Conservation (phyloP, 257 asterid species). For the Solanum virginianum region DNA sequence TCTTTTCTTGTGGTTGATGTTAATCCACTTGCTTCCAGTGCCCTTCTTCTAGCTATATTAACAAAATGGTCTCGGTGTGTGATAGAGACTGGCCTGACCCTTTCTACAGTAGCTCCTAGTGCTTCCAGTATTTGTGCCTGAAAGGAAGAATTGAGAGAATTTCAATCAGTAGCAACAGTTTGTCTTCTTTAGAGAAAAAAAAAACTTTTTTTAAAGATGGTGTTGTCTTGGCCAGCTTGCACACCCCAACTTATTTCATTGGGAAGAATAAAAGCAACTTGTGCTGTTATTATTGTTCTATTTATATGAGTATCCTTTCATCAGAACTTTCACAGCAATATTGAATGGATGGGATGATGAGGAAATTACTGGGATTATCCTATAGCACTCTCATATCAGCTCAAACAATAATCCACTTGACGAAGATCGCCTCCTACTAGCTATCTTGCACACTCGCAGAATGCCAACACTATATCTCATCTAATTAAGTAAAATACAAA, state of each 20-base stretch:
- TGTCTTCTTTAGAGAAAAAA: not conserved
- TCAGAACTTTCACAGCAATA: not conserved
- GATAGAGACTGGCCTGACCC: slow-evolving; percentile 92
- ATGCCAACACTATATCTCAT: not conserved
- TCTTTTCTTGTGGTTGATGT: slow-evolving; percentile 24
- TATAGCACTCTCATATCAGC: not conserved
- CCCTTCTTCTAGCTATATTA: slow-evolving; percentile 90
- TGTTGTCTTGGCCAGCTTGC: not conserved
- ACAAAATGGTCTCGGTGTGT: slow-evolving; percentile 89
- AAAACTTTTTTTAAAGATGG: not conserved
- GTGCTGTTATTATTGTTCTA: not conserved
- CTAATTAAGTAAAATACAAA: not conserved
- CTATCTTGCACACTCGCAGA: not conserved
- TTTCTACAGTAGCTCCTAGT: slow-evolving; percentile 90
- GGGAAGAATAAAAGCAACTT: not conserved
- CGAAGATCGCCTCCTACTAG: not conserved
- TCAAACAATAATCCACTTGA: not conserved
- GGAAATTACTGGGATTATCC: not conserved
- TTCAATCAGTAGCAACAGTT: not conserved
- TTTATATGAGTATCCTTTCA: not conserved
- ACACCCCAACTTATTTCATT: not conserved
- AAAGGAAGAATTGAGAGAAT: not conserved
- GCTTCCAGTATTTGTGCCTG: slow-evolving; percentile 97
- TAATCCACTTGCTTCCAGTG: slow-evolving; percentile 54
- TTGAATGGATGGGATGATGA: not conserved